Conservation (phyloP, 164 flowering plant species). For the Brasenia schreberi region DNA sequence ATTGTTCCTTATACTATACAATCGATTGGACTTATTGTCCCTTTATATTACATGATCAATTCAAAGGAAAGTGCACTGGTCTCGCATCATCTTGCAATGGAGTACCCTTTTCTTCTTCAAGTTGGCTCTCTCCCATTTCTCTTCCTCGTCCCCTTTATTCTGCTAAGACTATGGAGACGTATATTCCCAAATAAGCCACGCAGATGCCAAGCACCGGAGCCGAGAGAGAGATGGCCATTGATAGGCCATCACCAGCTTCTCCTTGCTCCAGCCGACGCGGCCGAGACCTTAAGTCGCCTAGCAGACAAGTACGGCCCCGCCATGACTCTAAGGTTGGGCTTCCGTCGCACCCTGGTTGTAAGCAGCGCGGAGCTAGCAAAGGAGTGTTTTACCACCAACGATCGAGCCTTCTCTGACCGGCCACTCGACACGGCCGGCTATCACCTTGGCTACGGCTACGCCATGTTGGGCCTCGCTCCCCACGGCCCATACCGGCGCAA, state of each 20-base stretch:
- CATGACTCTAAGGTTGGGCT: constrained; percentile 9
- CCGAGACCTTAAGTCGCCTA: background rate
- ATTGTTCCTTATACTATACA: too few species aligned
- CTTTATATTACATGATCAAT: too few species aligned
- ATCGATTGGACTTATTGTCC: too few species aligned
- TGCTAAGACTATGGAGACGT: too few species aligned
- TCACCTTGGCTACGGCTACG: constrained; percentile 6
- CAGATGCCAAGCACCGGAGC: constrained; percentile 6
- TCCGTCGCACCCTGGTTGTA: constrained; percentile 7
- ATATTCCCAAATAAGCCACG: too few species aligned
- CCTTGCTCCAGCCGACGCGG: background rate
- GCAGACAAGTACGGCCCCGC: constrained; percentile 15
- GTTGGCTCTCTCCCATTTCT: too few species aligned
- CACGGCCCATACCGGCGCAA: constrained; percentile 11
- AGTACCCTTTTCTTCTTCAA: too few species aligned
- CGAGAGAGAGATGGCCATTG: constrained; percentile 9
- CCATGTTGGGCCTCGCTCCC: constrained; percentile 6
- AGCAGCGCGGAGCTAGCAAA: constrained; percentile 8
- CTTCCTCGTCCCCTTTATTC: too few species aligned
- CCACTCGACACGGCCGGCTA: constrained; percentile 1
- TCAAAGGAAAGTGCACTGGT: too few species aligned
- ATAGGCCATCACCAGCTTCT: constrained; percentile 12
- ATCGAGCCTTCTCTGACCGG: constrained; percentile 6
- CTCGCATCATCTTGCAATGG: too few species aligned
- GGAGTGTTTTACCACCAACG: constrained; percentile 1